Evolutionary conservation across 2,329 filamentous ascomycete genomes (phyloP), one percentile per base, ranked within the genome.

Genomic region (Coniochaeta sp.): DNA sequence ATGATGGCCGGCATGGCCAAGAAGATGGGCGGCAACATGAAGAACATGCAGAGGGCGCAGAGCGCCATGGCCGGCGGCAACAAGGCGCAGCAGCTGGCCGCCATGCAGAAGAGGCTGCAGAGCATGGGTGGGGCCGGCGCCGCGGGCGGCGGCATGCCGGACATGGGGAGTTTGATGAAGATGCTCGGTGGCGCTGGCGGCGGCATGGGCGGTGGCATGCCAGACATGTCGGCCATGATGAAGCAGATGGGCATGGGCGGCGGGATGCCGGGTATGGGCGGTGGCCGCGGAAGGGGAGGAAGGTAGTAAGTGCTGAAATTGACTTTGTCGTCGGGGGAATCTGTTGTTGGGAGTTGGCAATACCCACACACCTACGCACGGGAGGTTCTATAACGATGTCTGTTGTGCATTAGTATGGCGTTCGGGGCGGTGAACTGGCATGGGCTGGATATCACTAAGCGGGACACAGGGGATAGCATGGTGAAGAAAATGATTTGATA

Each of bases 1-100:
- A 96, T 98, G 90, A 99, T 99, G 95, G 90, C 91, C 0, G 91
- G 91, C 61, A 97, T 99, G 92, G 95, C 95, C 56, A 99, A 98
- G 87, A 96, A 96, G 79, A 96, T 99, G 86, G 93, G 95, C 61
- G 93, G 93, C 42, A 93, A 91, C 72, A 96, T 96, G 89, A 95
- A 95, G 78, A 96, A 97, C 72, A 96, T 98, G 89, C 91, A 97
- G 73, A 87, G 89, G 58, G 93, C 93, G 0, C 93, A 98, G 75
- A 89, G 89, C 59, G 91, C 90, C 64, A 91, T 97, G 87, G 90
- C 89, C 30, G 92, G 93, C 52, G 90, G 88, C 32, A 96, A 96
- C 76, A 93, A 95, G 74, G 85, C 91, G 34, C 91, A 96, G 72
- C 93, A 98, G 75, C 84, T 98, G 77, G 93, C 93, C 0, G 93